Conservation (phyloP, 2,329 filamentous ascomycete species). For the Xylariaceae sp. region DNA sequence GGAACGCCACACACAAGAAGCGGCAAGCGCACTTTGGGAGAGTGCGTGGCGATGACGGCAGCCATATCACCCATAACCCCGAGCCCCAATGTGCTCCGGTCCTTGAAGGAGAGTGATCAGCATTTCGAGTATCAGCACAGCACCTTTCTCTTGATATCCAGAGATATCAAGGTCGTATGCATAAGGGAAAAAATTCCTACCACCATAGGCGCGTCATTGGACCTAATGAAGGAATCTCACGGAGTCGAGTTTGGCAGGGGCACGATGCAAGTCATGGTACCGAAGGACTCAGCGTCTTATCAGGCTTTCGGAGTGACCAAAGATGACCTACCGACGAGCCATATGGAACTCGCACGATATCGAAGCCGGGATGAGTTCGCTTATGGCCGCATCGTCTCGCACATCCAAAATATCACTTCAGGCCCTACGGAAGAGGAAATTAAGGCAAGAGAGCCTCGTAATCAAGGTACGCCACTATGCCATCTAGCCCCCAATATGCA, state of each 20-base stretch:
- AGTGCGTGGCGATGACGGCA: conserved; percentile 23
- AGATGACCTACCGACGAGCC: conserved; percentile 21
- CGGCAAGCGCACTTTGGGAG: conserved; percentile 24
- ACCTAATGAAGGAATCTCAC: conserved; percentile 17
- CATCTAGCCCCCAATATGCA: too few relatives aligned
- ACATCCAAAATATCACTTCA: conserved; percentile 21
- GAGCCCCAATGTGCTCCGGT: conserved; percentile 17
- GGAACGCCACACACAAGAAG: conserved; percentile 25
- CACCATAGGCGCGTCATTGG: conserved; percentile 16
- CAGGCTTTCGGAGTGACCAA: conserved; percentile 25
- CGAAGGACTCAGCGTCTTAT: conserved; percentile 21
- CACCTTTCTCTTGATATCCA: conserved; percentile 25
- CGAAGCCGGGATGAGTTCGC: conserved; percentile 22
- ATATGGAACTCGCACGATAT: conserved; percentile 22
- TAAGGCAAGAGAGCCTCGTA: conserved; percentile 24
- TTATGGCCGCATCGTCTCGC: conserved; percentile 20
- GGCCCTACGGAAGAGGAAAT: conserved; percentile 21
- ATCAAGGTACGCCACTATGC: conserved; percentile 25
- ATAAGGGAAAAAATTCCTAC: conserved; percentile 23
- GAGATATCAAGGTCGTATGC: conserved; percentile 28
- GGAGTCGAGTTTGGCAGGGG: conserved; percentile 21
- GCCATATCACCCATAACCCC: conserved; percentile 22
- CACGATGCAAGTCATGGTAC: conserved; percentile 24
- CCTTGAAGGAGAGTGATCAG: conserved; percentile 19
- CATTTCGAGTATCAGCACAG: conserved; percentile 25